Percentiles rank a stretch among this genome's conserved stretches.
phyloP scores from a whole-genome alignment of 78 protist genomes.

The Polysphondylium violaceum region DNA sequence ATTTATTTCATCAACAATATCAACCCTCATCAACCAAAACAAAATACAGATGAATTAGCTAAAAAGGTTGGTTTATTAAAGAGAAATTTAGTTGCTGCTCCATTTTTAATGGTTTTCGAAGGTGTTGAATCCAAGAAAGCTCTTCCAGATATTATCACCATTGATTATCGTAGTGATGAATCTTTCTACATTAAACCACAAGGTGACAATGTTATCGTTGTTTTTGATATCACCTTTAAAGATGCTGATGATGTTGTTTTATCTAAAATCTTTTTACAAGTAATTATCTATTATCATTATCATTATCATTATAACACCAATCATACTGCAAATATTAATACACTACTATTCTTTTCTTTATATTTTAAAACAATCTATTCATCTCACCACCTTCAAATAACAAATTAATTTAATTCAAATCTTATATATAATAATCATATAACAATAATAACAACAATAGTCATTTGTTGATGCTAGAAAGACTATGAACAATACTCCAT shows the following conservation, averaged over 20 bases:
- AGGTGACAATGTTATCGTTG: constrained; percentile 87
- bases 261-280: constrained; percentile 89
- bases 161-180: constrained; percentile 83
- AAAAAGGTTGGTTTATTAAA: constrained; percentile 74
- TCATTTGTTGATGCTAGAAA: constrained; percentile 79
- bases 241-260: constrained; percentile 88
- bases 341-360: too few species aligned
- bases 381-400: too few species aligned
- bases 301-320: too few species aligned
- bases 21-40: neutral
- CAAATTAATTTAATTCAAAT: too few species aligned
- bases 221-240: constrained; percentile 85
- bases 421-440: too few species aligned
- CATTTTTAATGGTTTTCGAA: constrained; percentile 81
- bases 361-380: too few species aligned
- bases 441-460: too few species aligned
- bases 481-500: constrained; percentile 72
- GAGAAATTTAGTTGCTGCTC: constrained; percentile 86
- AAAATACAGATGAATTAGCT: constrained; percentile 71
- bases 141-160: constrained; percentile 32
- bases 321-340: too few species aligned
- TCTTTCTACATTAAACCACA: constrained; percentile 74
- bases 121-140: constrained; percentile 71
- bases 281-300: neutral
- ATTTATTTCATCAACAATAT: neutral